Conservation (phyloP, 208 protist genomes). For the Jaenimonas drosophilae region DNA sequence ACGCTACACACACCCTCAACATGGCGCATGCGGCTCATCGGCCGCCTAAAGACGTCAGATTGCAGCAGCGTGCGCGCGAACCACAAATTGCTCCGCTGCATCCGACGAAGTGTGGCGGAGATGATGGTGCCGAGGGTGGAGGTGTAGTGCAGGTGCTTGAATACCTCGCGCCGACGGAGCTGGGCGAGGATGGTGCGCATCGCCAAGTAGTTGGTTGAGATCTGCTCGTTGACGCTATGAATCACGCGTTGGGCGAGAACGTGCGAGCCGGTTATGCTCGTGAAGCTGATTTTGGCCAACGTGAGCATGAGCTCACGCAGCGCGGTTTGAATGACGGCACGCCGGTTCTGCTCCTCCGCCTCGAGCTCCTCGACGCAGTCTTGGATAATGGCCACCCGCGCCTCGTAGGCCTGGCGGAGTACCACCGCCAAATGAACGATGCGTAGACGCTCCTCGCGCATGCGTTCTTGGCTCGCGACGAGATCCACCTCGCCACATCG, state of each 20-base stretch:
- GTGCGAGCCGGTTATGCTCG: slow-evolving; percentile 58
- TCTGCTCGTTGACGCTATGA: slow-evolving; percentile 55
- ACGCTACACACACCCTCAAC: slow-evolving; percentile 25
- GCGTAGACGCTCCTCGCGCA: slow-evolving; percentile 43
- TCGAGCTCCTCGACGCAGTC: slow-evolving; percentile 22
- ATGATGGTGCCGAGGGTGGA: slow-evolving; percentile 30
- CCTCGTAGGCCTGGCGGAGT: slow-evolving; percentile 16
- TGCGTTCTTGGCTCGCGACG: slow-evolving; percentile 17
- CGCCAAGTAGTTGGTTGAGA: slow-evolving; percentile 40
- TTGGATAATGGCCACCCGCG: slow-evolving; percentile 25
- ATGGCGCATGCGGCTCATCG: slow-evolving; percentile 19
- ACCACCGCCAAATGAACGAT: slow-evolving; percentile 26
- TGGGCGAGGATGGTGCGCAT: slow-evolving; percentile 41
- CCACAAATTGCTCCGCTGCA: slow-evolving; percentile 27
- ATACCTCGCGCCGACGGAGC: slow-evolving; percentile 55
- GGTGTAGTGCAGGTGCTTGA: slow-evolving; percentile 49
- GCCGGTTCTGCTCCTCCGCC: slow-evolving; percentile 31
- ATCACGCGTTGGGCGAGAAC: slow-evolving; percentile 74
- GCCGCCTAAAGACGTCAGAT: slow-evolving; percentile 42
- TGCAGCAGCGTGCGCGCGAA: slow-evolving; percentile 48
- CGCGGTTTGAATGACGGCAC: slow-evolving; percentile 18
- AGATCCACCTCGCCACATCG: slow-evolving; percentile 7
- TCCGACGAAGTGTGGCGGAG: slow-evolving; percentile 23
- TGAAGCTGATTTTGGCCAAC: slow-evolving; percentile 62
- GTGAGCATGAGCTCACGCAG: slow-evolving; percentile 48